A percentile compares a stretch with the other conserved stretches of the same genome.
Evolutionary conservation across 2,329 filamentous ascomycete genomes (phyloP).

Genomic region (Apiospora rasikravindrae): DNA sequence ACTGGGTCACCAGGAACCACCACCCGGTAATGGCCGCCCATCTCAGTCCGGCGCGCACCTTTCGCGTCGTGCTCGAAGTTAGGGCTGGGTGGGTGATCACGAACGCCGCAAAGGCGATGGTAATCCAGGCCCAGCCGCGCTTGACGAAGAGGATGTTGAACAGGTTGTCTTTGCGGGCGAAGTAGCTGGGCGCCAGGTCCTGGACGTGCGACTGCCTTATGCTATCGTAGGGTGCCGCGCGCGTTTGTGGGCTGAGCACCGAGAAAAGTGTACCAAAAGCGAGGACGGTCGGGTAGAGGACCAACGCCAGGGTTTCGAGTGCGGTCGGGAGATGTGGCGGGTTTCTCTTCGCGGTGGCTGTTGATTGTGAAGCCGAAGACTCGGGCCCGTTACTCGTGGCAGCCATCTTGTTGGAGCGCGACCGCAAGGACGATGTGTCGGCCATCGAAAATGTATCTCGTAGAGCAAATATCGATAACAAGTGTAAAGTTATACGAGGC

Average conservation of each 20-base stretch:
- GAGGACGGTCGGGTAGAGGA: constrained; percentile 78
- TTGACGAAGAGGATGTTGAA: constrained; percentile 96
- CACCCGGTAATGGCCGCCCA: constrained; percentile 75
- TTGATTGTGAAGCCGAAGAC: constrained; percentile 3
- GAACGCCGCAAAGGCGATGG: constrained; percentile 73
- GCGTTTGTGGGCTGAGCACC: constrained; percentile 74
- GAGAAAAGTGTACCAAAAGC: constrained; percentile 83
- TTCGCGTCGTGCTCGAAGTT: constrained; percentile 40
- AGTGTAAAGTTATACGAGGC: background rate
- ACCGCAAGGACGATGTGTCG: constrained; percentile 29
- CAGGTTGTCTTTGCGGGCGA: constrained; percentile 90
- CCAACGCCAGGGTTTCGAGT: constrained; percentile 68
- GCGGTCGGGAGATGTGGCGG: constrained; percentile 72
- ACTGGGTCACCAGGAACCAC: constrained; percentile 92
- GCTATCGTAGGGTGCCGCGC: constrained; percentile 66
- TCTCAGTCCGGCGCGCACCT: constrained; percentile 66
- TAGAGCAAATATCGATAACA: background rate
- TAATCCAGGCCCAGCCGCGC: constrained; percentile 92
- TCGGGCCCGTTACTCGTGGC: constrained; percentile 21
- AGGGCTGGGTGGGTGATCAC: constrained; percentile 68
- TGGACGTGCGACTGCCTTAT: constrained; percentile 67
- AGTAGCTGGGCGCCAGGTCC: constrained; percentile 76
- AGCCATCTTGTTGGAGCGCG: constrained; percentile 34
- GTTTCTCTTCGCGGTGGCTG: constrained; percentile 38
- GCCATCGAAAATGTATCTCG: constrained; percentile 27